Evolutionary conservation across 2,329 filamentous ascomycete genomes (phyloP), one percentile per base, ranked within the genome.

Genomic region (Rutstroemia sp.): DNA sequence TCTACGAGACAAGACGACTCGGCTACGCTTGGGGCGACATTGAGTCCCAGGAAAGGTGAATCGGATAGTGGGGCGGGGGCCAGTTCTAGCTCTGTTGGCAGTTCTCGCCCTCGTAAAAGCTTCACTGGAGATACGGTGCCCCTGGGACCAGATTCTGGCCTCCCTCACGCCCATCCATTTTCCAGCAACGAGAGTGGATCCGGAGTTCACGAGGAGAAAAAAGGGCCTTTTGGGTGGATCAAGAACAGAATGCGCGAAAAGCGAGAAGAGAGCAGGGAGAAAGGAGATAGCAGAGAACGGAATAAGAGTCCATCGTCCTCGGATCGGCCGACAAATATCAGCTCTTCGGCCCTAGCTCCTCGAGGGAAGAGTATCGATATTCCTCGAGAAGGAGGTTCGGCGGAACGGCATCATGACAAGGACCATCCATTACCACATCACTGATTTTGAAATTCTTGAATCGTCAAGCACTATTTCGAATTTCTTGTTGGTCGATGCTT

Each of bases 61-160:
- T 76, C 79, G 10, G 87, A 87, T 60, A 75, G 78, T 8, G 78
- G 80, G 55, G 84, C 84, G 1, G 83, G 84, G 62, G 75, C 78
- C 58, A 90, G 86, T 68, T 83, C 78, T 21, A 86, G 82, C 45
- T 88, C 87, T 0, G 74, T 90, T 48, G 82, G 82, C 17, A 89
- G 86, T 65, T 79, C 77, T 56, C 71, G 75, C 56, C 73, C 72
- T 6, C 69, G 72, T 57, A 74, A 76, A 57, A 76, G 73, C 58
- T 73, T 73, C 9, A 72, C 71, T n/a, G 75, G 73, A 34, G 71
- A 73, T 46, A 71, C 72, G 51, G 63, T 65, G 34, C 63, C 72
- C 48, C 58, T 57, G 16, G 63, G 61, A 8, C 62, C 65, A 1
- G 71, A 72, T 39, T 65, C 60, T 23, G 63, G 57, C 30, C 58